Evolutionary conservation across 768 basidiomycete species (phyloP).

Genomic region (Boletellus emodensis): DNA sequence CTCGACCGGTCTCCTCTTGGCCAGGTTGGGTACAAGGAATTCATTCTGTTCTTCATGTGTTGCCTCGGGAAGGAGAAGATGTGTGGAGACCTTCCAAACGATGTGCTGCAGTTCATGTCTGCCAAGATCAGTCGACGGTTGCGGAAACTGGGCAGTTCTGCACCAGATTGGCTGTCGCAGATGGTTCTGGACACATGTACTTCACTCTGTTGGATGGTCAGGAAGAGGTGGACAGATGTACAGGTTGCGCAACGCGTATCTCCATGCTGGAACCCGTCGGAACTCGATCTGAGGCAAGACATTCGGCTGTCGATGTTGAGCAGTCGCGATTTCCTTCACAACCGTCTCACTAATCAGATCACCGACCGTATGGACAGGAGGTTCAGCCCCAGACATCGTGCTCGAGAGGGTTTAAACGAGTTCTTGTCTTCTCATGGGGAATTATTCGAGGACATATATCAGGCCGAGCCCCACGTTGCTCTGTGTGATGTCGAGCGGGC

Average conservation of each 20-base stretch:
- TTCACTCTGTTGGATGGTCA: slow-evolving; percentile 18
- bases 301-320: slow-evolving; percentile 31
- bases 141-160: slow-evolving; percentile 30
- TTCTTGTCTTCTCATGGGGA: slow-evolving; percentile 11
- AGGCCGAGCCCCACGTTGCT: slow-evolving; percentile 7
- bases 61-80: slow-evolving; percentile 4
- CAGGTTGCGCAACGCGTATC: slow-evolving; percentile 26
- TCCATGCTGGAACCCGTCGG: slow-evolving; percentile 27
- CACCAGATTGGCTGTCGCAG: slow-evolving; percentile 11
- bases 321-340: slow-evolving; percentile 27
- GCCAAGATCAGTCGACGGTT: slow-evolving; percentile 38
- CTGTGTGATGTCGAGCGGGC: slow-evolving; percentile 37
- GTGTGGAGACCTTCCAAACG: slow-evolving; percentile 17
- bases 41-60: slow-evolving; percentile 31
- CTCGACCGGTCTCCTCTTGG: slow-evolving; percentile 17
- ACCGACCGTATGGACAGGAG: accelerated
- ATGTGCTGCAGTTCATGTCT: slow-evolving; percentile 36
- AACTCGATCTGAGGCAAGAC: slow-evolving; percentile 29
- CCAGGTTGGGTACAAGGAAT: slow-evolving; percentile 27
- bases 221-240: slow-evolving; percentile 34
- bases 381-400: slow-evolving; percentile 3
- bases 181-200: slow-evolving; percentile 3
- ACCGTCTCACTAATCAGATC: slow-evolving; percentile 7
- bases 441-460: slow-evolving; percentile 7
- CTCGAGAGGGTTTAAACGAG: slow-evolving; percentile 8